phyloP scores from a whole-genome alignment of 139 green algal species.

The Chlamydomonas asymmetrica region DNA sequence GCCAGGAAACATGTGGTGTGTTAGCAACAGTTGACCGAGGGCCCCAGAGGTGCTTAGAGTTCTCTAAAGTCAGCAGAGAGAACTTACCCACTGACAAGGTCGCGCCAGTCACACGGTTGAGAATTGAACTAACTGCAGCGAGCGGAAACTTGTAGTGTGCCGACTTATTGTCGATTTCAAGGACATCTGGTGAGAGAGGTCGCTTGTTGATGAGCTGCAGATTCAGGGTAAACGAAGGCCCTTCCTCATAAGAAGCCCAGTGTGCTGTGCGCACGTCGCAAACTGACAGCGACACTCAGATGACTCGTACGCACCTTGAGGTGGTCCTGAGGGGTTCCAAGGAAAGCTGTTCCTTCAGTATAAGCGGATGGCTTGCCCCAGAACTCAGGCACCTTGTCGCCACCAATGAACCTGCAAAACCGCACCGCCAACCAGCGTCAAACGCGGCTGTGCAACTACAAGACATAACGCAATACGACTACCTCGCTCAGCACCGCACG shows the following conservation, averaged over 20 bases:
- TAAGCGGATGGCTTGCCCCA: conserved; percentile 84
- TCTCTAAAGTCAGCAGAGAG: no score
- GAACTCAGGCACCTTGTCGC: conserved; percentile 79
- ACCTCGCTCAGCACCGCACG: no score
- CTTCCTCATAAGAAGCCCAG: no score
- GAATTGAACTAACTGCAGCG: conserved; percentile 83
- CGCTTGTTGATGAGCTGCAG: conserved; percentile 83
- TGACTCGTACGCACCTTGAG: conserved; percentile 69
- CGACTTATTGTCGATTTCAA: conserved; percentile 74
- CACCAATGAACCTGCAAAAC: conserved; percentile 55
- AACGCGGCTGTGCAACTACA: no score
- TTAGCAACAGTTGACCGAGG: no score
- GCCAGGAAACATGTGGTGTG: no score
- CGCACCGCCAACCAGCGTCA: no score
- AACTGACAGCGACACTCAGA: no score
- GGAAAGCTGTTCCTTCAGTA: conserved; percentile 86
- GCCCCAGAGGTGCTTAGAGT: no score
- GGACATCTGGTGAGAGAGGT: conserved; percentile 89
- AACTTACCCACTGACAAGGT: conserved; percentile 69
- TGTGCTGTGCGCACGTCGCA: no score
- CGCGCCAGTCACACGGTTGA: conserved; percentile 85
- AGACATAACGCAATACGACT: no score
- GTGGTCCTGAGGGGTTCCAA: conserved; percentile 91
- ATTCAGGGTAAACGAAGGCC: no score
- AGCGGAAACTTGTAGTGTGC: conserved; percentile 93